Evolutionary conservation across 2,329 filamentous ascomycete genomes (phyloP).

Genomic region (Penicillium sp.): DNA sequence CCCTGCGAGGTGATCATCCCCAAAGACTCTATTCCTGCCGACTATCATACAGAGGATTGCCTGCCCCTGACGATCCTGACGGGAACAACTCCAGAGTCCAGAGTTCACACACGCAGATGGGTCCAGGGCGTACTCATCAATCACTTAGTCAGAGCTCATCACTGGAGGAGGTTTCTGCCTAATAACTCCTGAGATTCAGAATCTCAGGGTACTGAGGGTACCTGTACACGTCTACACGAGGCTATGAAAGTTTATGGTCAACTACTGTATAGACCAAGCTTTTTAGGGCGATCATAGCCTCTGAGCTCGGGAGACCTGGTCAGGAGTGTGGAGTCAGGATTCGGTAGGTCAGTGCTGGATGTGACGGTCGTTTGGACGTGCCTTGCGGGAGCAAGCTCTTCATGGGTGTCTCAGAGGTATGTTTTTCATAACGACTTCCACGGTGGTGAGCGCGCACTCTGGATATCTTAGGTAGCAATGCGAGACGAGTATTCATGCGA

Average conservation of each 20-base stretch:
- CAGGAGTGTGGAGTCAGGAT: background rate
- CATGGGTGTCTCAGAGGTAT: too few relatives aligned
- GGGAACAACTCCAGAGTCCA: background rate
- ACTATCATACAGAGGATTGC: background rate
- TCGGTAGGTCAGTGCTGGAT: background rate
- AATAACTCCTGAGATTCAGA: background rate
- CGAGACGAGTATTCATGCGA: too few relatives aligned
- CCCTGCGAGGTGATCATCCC: background rate
- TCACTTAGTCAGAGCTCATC: background rate
- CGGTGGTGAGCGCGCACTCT: too few relatives aligned
- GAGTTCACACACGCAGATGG: background rate
- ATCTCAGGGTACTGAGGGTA: background rate
- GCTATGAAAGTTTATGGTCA: background rate
- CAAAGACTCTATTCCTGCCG: background rate
- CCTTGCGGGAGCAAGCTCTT: too few relatives aligned
- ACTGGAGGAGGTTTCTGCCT: background rate
- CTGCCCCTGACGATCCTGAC: constrained; percentile 3
- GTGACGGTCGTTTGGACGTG: too few relatives aligned
- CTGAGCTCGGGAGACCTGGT: background rate
- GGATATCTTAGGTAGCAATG: too few relatives aligned
- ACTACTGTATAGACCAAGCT: background rate
- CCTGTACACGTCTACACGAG: background rate
- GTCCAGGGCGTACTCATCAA: background rate
- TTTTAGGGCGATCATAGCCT: constrained; percentile 1
- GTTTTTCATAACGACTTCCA: too few relatives aligned